phyloP scores from a whole-genome alignment of 1,284 basidiomycete species.

The Tremellales sp. region DNA sequence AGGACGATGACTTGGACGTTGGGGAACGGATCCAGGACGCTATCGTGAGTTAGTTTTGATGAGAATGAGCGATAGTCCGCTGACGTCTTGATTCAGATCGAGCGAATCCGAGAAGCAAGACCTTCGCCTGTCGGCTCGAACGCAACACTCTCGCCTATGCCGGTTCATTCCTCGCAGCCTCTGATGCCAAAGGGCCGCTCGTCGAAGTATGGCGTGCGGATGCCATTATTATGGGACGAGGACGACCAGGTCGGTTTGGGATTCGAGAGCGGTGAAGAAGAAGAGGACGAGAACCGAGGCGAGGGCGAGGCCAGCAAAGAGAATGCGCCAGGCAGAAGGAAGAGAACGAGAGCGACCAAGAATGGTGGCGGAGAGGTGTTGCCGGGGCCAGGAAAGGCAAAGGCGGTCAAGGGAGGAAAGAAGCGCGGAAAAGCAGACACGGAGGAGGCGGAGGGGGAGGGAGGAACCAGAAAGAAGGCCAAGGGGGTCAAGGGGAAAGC shows the following conservation, averaged over 20 bases:
- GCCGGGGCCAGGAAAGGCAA: too few species aligned
- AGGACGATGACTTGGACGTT: background rate
- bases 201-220: background rate
- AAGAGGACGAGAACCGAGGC: too few species aligned
- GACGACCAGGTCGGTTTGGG: background rate
- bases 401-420: too few species aligned
- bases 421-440: too few species aligned
- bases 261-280: background rate
- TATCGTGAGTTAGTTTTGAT: background rate
- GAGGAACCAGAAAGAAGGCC: too few species aligned
- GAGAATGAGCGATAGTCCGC: background rate
- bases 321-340: too few species aligned
- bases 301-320: too few species aligned
- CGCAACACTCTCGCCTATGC: background rate
- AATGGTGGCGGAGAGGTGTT: too few species aligned
- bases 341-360: too few species aligned
- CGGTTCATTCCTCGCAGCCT: background rate
- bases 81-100: background rate
- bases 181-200: background rate
- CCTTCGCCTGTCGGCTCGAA: background rate
- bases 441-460: too few species aligned
- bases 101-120: background rate
- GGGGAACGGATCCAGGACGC: background rate
- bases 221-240: conserved; percentile 1
- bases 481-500: too few species aligned